Evolutionary conservation across 441 rosid species (phyloP), one percentile per base, ranked within the genome.

Genomic region (Gossypium trilobum): DNA sequence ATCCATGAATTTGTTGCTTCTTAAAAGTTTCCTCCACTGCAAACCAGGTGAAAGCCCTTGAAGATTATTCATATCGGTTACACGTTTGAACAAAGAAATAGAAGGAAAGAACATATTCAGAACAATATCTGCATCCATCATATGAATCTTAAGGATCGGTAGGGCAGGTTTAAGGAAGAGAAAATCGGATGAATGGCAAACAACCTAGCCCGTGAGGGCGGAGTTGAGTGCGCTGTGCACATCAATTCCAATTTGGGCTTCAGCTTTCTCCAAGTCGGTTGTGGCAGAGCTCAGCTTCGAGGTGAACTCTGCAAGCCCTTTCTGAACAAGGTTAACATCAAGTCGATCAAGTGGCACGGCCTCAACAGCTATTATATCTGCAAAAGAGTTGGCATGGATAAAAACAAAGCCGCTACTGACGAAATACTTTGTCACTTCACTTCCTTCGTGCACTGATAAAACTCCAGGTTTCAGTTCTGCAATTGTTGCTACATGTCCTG

Each of bases 211-310:
- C 4, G 87, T 65, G 31, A 89, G 85, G 23, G 89, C 89, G 2
- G 80, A 62, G 71, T 82, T 85, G 72, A 87, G 86, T 36, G 83
- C 88, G 60, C 84, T 81, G 70, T 85, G 87, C 61, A 81, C 83
- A 65, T 81, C 87, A 19, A 87, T 72, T n/a, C 90, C 91, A 60
- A 87, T 86, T 83, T 87, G 91, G 5, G 89, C 91, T 78, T 87
- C 88, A 7, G 88, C 89, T 83, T 81, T 87, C 81, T 83, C 89
- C 81, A 81, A 56, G 72, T 85, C 89, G 0, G 90, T 85, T 5
- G 87, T 42, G 1, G 91, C 91, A 6, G 84, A 82, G 63, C 71
- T 79, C 33, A 83, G 82, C 79, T 86, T 82, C 85, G 81, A 90
- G 31, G 80, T 79, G 87, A 83, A 89, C 51, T 89, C 85, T 19